Base-by-base conservation (phyloP, 23 red algal species). In the Cyanidiococcus yangmingshanensis region DNA sequence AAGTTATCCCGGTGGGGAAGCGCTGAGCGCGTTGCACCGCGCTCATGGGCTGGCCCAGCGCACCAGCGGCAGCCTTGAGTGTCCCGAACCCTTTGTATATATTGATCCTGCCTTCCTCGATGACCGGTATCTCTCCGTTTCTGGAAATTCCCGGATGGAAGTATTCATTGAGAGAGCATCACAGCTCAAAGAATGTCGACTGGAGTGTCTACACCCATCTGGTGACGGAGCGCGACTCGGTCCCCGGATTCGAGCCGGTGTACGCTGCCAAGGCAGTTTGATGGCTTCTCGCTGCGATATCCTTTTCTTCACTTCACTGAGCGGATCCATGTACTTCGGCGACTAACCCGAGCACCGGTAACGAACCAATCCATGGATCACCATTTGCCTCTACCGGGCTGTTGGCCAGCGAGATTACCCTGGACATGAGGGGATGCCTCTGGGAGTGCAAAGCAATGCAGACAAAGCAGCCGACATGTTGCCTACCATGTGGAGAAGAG, bases 321-420 rank as follows among this genome's bases (percentile, higher is more conserved):
- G 63, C 7, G 63, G n/a, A 71, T 71, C 32, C 27, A 17, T 35
- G 63, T 71, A 3, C 63, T 17, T 25, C 63, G 63, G 32, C 63
- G 63, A 17, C 63, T 25, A 54, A 3, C 63, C 12, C 3, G 63
- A 30, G 7, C 7, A 3, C 16, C 63, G 12, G 63, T 2, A 17
- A 29, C 63, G 27, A 25, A 71, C 7, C 12, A 35, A 17, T 7
- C 12, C 12, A 7, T 54, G 12, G n/a, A 35, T 3, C 63, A 71
- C 16, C n/a, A 25, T 7, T 35, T 71, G 63, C 63, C 32, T 7
- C 63, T 71, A 29, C 63, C 63, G 7, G 63, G 63, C 21, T 71
- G 63, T 30, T 71, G 63, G 63, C 63, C 63, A 35, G 63, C 63
- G 63, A 25, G 63, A 32, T 29, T 71, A 29, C 63, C 63, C 7